Base-by-base conservation (phyloP, 768 basidiomycete species). In the Gloeophyllum trabeum region DNA sequence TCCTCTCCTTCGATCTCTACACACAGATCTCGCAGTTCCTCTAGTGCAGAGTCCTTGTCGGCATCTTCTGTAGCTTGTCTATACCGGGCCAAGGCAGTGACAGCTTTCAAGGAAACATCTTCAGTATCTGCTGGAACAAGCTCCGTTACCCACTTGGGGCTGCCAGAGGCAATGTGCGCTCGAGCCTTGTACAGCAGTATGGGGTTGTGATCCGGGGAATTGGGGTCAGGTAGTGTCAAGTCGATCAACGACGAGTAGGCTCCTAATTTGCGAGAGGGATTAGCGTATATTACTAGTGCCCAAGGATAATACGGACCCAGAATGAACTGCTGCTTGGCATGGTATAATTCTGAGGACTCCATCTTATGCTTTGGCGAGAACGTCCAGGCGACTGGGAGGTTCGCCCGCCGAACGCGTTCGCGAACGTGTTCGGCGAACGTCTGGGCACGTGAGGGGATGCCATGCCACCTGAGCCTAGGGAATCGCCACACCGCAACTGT, bases 1-100 rank as follows among this genome's bases (percentile, higher is more conserved):
- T 86, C 87, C 19, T 82, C 84, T 4, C 79, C 75, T 52, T 94
- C 91, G 32, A 83, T 77, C 59, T 97, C 92, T 5, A 94, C 75
- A 39, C 81, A 77, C 19, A 92, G 62, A 58, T 94, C 92, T 14
- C 92, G 73, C 22, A 93, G 67, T 54, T 85, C 76, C 55, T 94
- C 92, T 6, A 96, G 65, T 6, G 71, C 67, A 21, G 73, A 64
- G 47, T 75, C 83, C 51, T 68, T 71, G 36, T 61, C 70, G 21
- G 62, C 54, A 24, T 60, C 53, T 30, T 68, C 67, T 0, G 57
- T 52, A 13, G 70, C 67, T 36, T 59, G 64, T 44, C 82, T 62
- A 55, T 80, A 87, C 16, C 69, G 71, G n/a, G 89, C 85, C 39
- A 97, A 66, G 4, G 84, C 74, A 3, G 73, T 61, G 6, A 82